Conservation (phyloP, 176 grass and related monocot genomes). For the Bromus sterilis region DNA sequence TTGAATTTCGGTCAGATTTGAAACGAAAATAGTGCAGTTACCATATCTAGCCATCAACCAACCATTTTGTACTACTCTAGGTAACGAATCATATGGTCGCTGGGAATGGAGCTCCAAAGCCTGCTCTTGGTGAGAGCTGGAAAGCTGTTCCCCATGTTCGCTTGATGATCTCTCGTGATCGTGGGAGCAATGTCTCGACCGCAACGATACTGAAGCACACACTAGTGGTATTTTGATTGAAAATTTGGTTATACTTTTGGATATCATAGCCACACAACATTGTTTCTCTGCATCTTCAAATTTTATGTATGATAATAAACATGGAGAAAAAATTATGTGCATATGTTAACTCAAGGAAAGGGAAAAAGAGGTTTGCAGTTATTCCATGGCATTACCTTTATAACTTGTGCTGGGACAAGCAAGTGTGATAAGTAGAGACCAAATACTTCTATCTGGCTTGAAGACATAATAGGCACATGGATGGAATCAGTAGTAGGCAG, state of each 20-base stretch:
- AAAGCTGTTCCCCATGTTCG: constrained; percentile 61
- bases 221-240: constrained; percentile 33
- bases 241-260: not conserved
- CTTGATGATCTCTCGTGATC: constrained; percentile 34
- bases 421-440: not conserved
- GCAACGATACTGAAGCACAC: constrained; percentile 60
- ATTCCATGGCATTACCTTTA: not conserved
- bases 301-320: not conserved
- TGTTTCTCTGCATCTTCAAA: not conserved
- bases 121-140: constrained; percentile 63
- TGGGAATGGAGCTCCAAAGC: constrained; percentile 53
- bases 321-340: not conserved
- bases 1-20: not conserved
- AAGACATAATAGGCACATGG: not conserved
- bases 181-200: constrained; percentile 31
- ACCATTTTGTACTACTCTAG: constrained; percentile 8
- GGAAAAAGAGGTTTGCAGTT: not conserved
- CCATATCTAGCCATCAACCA: not conserved
- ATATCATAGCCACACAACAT: not conserved
- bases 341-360: not conserved
- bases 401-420: constrained; percentile 4
- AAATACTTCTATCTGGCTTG: not conserved
- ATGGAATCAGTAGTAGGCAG: not conserved
- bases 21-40: not conserved
- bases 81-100: constrained; percentile 57